phyloP scores from a whole-genome alignment of 2,329 filamentous ascomycete species.

The Fusarium longipes region DNA sequence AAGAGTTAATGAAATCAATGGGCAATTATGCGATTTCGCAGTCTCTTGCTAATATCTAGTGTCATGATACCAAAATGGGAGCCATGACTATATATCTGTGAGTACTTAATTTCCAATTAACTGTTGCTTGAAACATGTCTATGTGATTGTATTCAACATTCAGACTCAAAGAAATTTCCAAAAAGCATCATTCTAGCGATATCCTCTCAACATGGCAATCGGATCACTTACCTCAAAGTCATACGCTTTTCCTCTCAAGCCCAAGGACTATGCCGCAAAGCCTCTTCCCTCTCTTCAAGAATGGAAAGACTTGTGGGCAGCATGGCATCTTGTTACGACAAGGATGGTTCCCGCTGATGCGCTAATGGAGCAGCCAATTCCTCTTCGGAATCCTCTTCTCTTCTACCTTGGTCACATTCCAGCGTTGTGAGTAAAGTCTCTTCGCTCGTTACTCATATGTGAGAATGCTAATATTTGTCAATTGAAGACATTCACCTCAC shows the following conservation, averaged over 20 bases:
- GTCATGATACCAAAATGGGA: neutral
- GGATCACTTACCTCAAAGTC: neutral
- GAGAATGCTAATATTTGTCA: neutral
- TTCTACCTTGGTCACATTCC: conserved; percentile 1
- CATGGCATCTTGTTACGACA: conserved; percentile 1
- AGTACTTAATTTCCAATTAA: neutral
- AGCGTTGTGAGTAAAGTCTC: neutral
- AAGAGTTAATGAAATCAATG: neutral
- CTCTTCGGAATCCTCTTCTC: neutral
- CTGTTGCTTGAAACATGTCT: neutral
- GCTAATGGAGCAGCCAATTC: neutral
- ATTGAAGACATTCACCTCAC: neutral
- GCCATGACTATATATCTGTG: neutral
- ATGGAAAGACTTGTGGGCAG: neutral
- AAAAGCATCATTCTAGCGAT: neutral
- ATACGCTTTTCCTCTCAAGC: conserved; percentile 30
- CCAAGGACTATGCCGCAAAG: neutral
- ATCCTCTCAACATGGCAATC: conserved; percentile 2
- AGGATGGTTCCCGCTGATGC: neutral
- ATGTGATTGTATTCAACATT: conserved; percentile 1
- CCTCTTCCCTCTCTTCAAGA: neutral
- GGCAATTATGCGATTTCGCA: neutral
- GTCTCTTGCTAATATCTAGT: neutral
- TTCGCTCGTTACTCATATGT: neutral
- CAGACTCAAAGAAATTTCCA: neutral